Evolutionary conservation across 495 filamentous ascomycete species (phyloP).

Genomic region (Lasiosphaeria miniovina): DNA sequence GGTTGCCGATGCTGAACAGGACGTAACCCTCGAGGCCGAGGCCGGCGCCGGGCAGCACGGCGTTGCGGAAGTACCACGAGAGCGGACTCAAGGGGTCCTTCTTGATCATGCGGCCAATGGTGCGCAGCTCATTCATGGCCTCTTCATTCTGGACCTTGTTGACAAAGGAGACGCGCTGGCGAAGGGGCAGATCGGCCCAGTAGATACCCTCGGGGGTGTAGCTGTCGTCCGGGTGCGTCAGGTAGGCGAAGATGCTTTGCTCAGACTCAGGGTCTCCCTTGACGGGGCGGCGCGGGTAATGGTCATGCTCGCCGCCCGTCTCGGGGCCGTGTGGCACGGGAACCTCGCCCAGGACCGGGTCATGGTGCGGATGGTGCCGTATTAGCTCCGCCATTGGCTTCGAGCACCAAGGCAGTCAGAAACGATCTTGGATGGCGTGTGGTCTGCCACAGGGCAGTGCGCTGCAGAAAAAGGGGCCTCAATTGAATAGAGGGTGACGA

Average conservation of each 20-base stretch:
- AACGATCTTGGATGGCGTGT: too few species aligned
- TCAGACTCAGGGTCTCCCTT: slow-evolving; percentile 44
- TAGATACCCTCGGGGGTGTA: slow-evolving; percentile 78
- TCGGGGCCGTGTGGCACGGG: slow-evolving; percentile 49
- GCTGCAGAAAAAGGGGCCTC: too few species aligned
- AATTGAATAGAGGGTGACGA: too few species aligned
- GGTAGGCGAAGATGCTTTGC: slow-evolving; percentile 65
- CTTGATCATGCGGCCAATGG: slow-evolving; percentile 75
- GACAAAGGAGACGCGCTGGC: slow-evolving; percentile 68
- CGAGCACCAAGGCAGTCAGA: too few species aligned
- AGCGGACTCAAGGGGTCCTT: slow-evolving; percentile 74
- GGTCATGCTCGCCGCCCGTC: slow-evolving; percentile 40
- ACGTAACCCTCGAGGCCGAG: slow-evolving; percentile 89
- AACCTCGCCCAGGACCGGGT: slow-evolving; percentile 40
- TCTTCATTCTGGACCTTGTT: slow-evolving; percentile 63
- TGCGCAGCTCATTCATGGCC: slow-evolving; percentile 56
- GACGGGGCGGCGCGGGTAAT: slow-evolving; percentile 26
- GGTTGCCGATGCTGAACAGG: slow-evolving; percentile 89
- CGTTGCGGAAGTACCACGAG: slow-evolving; percentile 80
- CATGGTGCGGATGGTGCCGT: slow-evolving; percentile 40
- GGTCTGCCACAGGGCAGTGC: too few species aligned
- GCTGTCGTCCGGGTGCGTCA: slow-evolving; percentile 78
- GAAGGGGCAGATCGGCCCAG: slow-evolving; percentile 78
- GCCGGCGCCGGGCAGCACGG: slow-evolving; percentile 84
- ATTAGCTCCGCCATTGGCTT: slow-evolving; percentile 28